Conservation (phyloP, 1,284 basidiomycete species). For the Phylloporus sp. region DNA sequence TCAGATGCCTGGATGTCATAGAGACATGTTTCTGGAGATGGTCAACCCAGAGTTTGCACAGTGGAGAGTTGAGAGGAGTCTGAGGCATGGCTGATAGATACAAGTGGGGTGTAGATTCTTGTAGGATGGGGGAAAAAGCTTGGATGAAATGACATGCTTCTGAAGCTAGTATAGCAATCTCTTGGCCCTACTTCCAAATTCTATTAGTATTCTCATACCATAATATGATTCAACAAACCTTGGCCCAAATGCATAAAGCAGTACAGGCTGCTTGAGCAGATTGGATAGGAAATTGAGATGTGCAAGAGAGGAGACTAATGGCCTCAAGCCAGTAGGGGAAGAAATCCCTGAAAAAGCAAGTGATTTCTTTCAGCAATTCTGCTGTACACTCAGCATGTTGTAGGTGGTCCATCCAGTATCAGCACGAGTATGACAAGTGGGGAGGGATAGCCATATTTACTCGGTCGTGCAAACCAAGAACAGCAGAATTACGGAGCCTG, state of each 20-base stretch:
- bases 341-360: background rate
- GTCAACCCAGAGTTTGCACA: background rate
- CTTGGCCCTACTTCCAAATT: background rate
- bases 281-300: background rate
- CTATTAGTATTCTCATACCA: no score
- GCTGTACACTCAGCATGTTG: background rate
- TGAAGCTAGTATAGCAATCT: background rate
- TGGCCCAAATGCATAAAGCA: background rate
- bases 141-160: background rate
- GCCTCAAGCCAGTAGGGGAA: background rate
- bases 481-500: background rate
- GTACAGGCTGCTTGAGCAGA: background rate
- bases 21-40: background rate
- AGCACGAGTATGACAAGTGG: background rate
- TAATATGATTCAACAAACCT: background rate
- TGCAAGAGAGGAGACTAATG: background rate
- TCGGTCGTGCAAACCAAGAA: no score
- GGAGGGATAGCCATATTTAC: no score
- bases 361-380: background rate
- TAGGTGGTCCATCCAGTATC: background rate
- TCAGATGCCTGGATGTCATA: background rate
- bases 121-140: background rate
- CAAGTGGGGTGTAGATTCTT: background rate
- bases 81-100: background rate
- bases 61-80: background rate